These are phyloP conservation scores for Aspergillus proliferans DNA, from an alignment of 2,329 filamentous ascomycete species.

Conservation along the genomic window DNA sequence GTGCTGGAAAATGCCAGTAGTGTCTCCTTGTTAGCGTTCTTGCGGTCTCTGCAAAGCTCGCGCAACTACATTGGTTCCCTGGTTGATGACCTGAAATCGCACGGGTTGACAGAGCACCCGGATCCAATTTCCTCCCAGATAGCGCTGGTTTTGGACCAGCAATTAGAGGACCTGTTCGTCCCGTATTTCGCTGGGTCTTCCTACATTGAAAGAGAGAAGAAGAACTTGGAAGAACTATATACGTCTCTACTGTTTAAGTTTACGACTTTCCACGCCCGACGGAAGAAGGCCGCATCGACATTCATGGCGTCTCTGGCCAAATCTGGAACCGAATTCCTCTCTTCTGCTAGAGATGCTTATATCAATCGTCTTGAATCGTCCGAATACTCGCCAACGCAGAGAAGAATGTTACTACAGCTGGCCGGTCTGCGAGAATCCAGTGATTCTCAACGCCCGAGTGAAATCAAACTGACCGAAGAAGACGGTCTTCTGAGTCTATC, in stretches of 20 bases:
- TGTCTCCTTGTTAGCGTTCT: constrained; percentile 84
- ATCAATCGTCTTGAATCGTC: constrained; percentile 82
- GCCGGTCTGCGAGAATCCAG: constrained; percentile 69
- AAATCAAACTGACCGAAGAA: constrained; percentile 84
- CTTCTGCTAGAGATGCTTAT: constrained; percentile 84
- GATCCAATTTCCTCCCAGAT: constrained; percentile 85
- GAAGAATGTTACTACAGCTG: constrained; percentile 81
- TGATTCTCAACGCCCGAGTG: constrained; percentile 64
- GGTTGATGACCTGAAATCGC: constrained; percentile 87
- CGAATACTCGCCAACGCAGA: constrained; percentile 80
- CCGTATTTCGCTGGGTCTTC: constrained; percentile 61
- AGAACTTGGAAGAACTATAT: constrained; percentile 70
- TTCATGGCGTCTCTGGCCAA: constrained; percentile 91
- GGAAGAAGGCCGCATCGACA: constrained; percentile 81
- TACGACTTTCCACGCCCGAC: constrained; percentile 74
- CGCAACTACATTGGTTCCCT: constrained; percentile 79
- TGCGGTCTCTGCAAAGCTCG: constrained; percentile 84
- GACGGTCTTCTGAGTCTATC: constrained; percentile 75
- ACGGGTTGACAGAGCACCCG: constrained; percentile 91
- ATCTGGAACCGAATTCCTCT: constrained; percentile 79
- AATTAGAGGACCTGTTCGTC: constrained; percentile 60
- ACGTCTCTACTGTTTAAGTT: constrained; percentile 94
- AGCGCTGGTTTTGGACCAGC: constrained; percentile 62
- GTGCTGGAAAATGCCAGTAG: constrained; percentile 90
- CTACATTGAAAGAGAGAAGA: constrained; percentile 60